Percentiles rank a stretch among this genome's conserved stretches.
These are phyloP conservation scores for Trichocomaceae sp. DNA, from an alignment of 2,329 filamentous ascomycete genomes.

Conservation along the genomic window DNA sequence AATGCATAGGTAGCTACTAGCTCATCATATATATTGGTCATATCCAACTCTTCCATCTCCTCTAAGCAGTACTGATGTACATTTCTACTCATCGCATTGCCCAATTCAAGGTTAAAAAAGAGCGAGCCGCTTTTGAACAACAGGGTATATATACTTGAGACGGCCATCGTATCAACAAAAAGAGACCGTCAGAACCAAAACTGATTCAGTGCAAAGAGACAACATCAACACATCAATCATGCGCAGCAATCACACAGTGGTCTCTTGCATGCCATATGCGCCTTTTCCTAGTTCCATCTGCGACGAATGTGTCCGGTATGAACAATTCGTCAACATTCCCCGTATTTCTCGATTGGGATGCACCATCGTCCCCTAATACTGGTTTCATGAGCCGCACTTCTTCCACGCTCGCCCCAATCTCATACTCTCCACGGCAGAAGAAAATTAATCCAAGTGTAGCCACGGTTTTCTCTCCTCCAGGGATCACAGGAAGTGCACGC, in stretches of 20 bases:
- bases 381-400: constrained; percentile 56
- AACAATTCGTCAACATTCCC: constrained; percentile 20
- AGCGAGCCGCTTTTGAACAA: constrained; percentile 5
- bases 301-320: constrained; percentile 35
- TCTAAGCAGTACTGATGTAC: background rate
- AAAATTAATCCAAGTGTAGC: constrained; percentile 65
- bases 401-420: constrained; percentile 73
- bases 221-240: constrained; percentile 18
- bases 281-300: constrained; percentile 31
- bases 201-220: background rate
- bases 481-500: constrained; percentile 59
- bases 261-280: constrained; percentile 43
- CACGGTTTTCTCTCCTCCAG: constrained; percentile 52
- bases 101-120: constrained; percentile 1
- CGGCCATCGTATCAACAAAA: background rate
- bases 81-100: constrained; percentile 1
- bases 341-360: constrained; percentile 5
- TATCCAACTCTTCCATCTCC: background rate
- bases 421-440: constrained; percentile 74
- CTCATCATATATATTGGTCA: background rate
- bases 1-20: background rate
- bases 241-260: constrained; percentile 39
- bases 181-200: background rate
- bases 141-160: constrained; percentile 10
- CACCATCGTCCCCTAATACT: constrained; percentile 2